Conservation (phyloP, 768 basidiomycete species). For the Tylopilus rubrobrunneus region DNA sequence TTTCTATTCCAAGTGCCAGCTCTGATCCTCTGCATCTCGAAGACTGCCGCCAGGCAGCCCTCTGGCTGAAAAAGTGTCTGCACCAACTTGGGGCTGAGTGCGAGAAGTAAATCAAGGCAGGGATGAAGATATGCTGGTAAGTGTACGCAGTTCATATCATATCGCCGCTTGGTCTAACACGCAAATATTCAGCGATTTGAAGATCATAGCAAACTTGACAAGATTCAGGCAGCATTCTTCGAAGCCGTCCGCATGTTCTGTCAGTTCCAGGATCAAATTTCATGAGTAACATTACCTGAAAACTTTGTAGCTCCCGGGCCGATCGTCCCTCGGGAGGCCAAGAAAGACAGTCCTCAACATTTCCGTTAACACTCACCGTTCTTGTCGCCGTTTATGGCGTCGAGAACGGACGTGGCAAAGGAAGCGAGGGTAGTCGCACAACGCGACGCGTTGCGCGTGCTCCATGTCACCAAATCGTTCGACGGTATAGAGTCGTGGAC, state of each 20-base stretch:
- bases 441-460: constrained; percentile 59
- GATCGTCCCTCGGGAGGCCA: constrained; percentile 25
- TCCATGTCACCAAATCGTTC: constrained; percentile 61
- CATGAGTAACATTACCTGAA: not conserved
- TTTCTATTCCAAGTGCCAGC: constrained; percentile 86
- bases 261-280: constrained; percentile 6
- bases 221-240: constrained; percentile 24
- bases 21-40: constrained; percentile 62
- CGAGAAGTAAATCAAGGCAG: constrained; percentile 19
- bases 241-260: constrained; percentile 31
- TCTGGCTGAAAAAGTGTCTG: constrained; percentile 88
- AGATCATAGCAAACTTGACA: constrained; percentile 27
- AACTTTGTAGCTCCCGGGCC: constrained; percentile 23
- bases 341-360: constrained; percentile 24
- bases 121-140: constrained; percentile 16
- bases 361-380: not conserved
- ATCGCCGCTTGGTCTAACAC: not conserved
- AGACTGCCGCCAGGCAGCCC: constrained; percentile 90
- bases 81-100: constrained; percentile 80
- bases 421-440: constrained; percentile 47
- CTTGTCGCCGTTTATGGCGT: too few relatives aligned
- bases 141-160: not conserved
- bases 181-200: constrained; percentile 14
- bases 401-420: constrained; percentile 47
- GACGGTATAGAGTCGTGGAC: constrained; percentile 59